Conservation (phyloP, 208 protist genomes). For the Novymonas esmeraldas region DNA sequence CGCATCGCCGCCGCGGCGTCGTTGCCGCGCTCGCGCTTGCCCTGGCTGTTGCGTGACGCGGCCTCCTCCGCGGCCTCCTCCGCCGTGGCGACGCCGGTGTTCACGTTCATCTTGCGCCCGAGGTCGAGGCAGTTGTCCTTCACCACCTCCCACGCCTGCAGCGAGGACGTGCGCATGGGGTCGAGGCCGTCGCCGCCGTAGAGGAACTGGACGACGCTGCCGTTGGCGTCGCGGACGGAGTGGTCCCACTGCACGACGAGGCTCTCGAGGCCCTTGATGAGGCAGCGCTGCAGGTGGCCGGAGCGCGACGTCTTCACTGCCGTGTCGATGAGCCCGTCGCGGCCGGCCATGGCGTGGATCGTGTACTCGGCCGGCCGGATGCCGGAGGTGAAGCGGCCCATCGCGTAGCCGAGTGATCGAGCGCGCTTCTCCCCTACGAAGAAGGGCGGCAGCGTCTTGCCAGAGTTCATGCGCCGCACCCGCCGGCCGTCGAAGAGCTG, state of each 20-base stretch:
- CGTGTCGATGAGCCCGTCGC: constrained; percentile 99
- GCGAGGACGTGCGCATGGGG: constrained; percentile 92
- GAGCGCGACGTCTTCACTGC: constrained; percentile 99
- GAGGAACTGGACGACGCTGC: constrained; percentile 96
- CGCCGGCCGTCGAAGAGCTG: constrained; percentile 99
- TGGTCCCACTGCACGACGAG: constrained; percentile 95
- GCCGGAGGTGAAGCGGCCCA: constrained; percentile 98
- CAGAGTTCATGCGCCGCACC: constrained; percentile 95
- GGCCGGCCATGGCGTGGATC: constrained; percentile 99
- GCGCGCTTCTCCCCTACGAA: constrained; percentile 75
- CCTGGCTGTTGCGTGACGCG: constrained; percentile 20
- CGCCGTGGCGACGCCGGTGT: constrained; percentile 37
- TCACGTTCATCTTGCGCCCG: constrained; percentile 57
- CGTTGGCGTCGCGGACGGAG: constrained; percentile 95
- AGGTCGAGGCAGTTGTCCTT: constrained; percentile 85
- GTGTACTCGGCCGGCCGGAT: constrained; percentile 99
- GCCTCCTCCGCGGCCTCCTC: constrained; percentile 34
- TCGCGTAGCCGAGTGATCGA: constrained; percentile 90
- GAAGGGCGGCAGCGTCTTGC: constrained; percentile 97
- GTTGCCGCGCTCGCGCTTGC: constrained; percentile 28
- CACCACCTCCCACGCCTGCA: constrained; percentile 93
- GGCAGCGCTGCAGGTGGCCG: constrained; percentile 98
- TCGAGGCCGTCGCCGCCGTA: constrained; percentile 99
- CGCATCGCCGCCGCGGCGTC: constrained; percentile 40
- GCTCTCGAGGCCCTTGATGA: constrained; percentile 97